Conservation (phyloP, 768 basidiomycete genomes). For the Clavulina sp. region DNA sequence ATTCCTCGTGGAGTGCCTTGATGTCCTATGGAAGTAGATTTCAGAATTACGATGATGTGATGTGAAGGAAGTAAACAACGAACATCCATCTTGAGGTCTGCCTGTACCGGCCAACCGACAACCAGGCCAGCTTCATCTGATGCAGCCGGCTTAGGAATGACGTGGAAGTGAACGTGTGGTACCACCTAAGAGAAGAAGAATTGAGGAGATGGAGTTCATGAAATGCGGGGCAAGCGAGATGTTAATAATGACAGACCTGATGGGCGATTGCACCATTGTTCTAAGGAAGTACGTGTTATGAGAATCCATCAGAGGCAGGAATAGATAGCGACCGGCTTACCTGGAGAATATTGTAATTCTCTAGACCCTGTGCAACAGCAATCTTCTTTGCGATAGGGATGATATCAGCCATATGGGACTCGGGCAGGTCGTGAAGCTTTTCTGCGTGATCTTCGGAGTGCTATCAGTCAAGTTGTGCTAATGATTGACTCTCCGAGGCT, state of each 20-base stretch:
- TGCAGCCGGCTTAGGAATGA: slow-evolving; percentile 11
- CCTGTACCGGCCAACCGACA: slow-evolving; percentile 60
- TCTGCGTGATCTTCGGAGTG: slow-evolving; percentile 24
- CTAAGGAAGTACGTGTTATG: slow-evolving; percentile 11
- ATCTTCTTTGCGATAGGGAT: slow-evolving; percentile 25
- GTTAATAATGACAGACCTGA: slow-evolving; percentile 15
- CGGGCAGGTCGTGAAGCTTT: slow-evolving; percentile 28
- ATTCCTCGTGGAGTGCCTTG: not conserved
- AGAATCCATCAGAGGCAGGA: not conserved
- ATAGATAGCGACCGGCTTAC: slow-evolving; percentile 8
- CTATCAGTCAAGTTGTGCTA: not conserved
- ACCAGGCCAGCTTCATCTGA: slow-evolving; percentile 47
- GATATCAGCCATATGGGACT: slow-evolving; percentile 23
- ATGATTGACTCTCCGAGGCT: slow-evolving; percentile 5
- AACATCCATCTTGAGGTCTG: slow-evolving; percentile 8
- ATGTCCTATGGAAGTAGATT: not conserved
- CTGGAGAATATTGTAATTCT: slow-evolving; percentile 29
- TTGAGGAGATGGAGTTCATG: not conserved
- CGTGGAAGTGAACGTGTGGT: slow-evolving; percentile 11
- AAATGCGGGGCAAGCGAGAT: not conserved
- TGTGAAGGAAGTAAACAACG: too few relatives aligned
- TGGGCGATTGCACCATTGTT: slow-evolving; percentile 30
- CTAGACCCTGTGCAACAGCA: slow-evolving; percentile 17
- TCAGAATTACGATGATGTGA: too few relatives aligned
- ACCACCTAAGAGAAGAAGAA: slow-evolving; percentile 5